These are phyloP conservation scores for Cladosporium phlei DNA, from an alignment of 2,329 filamentous ascomycete genomes.

Conservation along the genomic window DNA sequence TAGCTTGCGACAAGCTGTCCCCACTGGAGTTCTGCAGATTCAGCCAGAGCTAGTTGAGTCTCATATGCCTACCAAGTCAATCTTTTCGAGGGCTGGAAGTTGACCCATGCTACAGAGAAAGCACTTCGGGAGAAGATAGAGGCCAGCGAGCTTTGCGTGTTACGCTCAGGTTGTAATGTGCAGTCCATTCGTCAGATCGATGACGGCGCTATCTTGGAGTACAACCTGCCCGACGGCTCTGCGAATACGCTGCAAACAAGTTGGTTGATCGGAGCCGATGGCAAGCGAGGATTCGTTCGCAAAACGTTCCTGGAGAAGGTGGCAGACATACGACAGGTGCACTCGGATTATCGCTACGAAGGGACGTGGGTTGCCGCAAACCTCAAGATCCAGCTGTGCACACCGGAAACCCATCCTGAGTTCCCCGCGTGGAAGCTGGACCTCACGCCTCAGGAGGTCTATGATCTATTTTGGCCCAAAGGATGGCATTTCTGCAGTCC, in stretches of 20 bases:
- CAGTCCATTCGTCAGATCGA: not conserved
- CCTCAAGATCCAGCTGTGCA: conserved; percentile 41
- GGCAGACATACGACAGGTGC: conserved; percentile 36
- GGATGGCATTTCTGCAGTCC: conserved; percentile 45
- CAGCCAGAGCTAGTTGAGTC: not conserved
- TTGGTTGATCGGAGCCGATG: conserved; percentile 44
- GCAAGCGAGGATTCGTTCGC: conserved; percentile 44
- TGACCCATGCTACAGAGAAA: not conserved
- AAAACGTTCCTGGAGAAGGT: conserved; percentile 44
- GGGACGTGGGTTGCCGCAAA: conserved; percentile 49
- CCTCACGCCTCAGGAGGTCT: conserved; percentile 44
- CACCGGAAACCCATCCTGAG: conserved; percentile 42
- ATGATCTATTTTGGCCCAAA: conserved; percentile 45
- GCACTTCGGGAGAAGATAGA: not conserved
- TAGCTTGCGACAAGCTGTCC: not conserved
- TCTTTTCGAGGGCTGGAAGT: no score
- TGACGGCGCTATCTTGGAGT: not conserved
- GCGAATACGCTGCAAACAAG: conserved; percentile 18
- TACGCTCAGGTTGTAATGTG: not conserved
- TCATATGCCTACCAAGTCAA: no score
- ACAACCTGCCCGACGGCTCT: not conserved
- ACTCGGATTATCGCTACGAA: conserved; percentile 30
- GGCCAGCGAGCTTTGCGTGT: not conserved
- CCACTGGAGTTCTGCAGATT: not conserved
- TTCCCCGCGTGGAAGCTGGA: conserved; percentile 47